These are phyloP conservation scores for Coemansia sp. DNA, from an alignment of 192 early-diverging fungal genomes.

Conservation along the genomic window DNA sequence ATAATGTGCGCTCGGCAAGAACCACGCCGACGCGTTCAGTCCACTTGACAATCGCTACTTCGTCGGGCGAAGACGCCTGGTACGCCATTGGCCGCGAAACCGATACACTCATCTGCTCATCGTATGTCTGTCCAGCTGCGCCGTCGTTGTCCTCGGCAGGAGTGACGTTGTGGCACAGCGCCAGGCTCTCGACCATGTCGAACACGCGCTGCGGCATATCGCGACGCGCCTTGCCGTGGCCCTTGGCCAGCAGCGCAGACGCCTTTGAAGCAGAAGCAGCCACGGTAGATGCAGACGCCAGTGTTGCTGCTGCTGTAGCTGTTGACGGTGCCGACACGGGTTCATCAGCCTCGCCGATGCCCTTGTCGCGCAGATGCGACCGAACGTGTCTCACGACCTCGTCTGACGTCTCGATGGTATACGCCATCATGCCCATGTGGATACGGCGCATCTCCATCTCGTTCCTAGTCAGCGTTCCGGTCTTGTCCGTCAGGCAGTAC, in stretches of 20 bases:
- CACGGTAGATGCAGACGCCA: background rate
- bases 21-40: slow-evolving; percentile 82
- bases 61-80: slow-evolving; percentile 95
- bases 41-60: slow-evolving; percentile 93
- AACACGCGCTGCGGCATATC: slow-evolving; percentile 81
- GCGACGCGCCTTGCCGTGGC: slow-evolving; percentile 62
- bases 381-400: slow-evolving; percentile 74
- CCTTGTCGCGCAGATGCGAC: slow-evolving; percentile 32
- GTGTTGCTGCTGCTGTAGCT: background rate
- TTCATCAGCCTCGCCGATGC: background rate
- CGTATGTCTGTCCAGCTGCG: slow-evolving; percentile 7
- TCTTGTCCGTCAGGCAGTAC: slow-evolving; percentile 92
- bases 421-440: slow-evolving; percentile 95
- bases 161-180: slow-evolving; percentile 87
- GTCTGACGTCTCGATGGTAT: slow-evolving; percentile 83
- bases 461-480: slow-evolving; percentile 92
- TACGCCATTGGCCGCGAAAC: slow-evolving; percentile 61
- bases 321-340: background rate
- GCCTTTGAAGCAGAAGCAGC: background rate
- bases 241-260: slow-evolving; percentile 12
- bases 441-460: slow-evolving; percentile 96
- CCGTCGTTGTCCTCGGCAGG: slow-evolving; percentile 37
- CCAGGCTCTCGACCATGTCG: slow-evolving; percentile 86
- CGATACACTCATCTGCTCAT: slow-evolving; percentile 16
- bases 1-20: slow-evolving; percentile 72